Conservation (phyloP, 352 stramenopile species). For the Globisporangium parvum region DNA sequence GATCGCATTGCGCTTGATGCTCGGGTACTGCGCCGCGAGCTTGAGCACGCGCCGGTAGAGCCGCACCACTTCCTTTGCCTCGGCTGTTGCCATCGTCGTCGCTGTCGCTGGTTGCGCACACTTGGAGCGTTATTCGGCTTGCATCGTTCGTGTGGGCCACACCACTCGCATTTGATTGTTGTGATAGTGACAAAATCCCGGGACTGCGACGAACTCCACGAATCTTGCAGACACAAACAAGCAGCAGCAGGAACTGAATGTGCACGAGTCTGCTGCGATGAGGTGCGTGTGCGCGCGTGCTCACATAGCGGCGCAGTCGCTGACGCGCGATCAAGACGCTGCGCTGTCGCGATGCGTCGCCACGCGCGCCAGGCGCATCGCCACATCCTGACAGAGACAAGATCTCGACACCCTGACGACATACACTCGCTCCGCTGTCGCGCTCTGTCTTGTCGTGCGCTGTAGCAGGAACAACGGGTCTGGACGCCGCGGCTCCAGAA, state of each 20-base stretch:
- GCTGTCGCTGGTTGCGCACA: slow-evolving; percentile 12
- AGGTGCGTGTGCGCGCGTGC: slow-evolving; percentile 24
- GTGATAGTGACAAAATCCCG: background rate
- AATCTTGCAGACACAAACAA: background rate
- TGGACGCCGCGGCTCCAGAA: slow-evolving; percentile 10
- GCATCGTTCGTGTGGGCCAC: background rate
- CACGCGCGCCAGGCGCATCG: too few relatives aligned
- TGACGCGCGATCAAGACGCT: too few relatives aligned
- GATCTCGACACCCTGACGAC: background rate
- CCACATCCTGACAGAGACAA: background rate
- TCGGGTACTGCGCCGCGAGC: slow-evolving; percentile 78
- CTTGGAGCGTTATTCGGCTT: background rate
- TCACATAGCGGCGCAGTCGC: too few relatives aligned
- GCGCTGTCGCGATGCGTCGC: too few relatives aligned
- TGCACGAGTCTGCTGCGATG: slow-evolving; percentile 24
- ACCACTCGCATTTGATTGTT: background rate
- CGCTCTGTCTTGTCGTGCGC: background rate
- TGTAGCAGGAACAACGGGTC: slow-evolving; percentile 14
- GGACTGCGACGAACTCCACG: background rate
- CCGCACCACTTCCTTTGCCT: slow-evolving; percentile 53
- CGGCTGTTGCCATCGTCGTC: slow-evolving; percentile 19
- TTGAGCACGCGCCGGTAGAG: slow-evolving; percentile 82
- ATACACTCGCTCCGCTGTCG: too few relatives aligned
- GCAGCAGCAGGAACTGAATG: slow-evolving; percentile 8
- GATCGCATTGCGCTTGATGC: slow-evolving; percentile 79